Conservation (phyloP, 371 early-diverging fungal genomes). For the Syncephalastrum sp. region DNA sequence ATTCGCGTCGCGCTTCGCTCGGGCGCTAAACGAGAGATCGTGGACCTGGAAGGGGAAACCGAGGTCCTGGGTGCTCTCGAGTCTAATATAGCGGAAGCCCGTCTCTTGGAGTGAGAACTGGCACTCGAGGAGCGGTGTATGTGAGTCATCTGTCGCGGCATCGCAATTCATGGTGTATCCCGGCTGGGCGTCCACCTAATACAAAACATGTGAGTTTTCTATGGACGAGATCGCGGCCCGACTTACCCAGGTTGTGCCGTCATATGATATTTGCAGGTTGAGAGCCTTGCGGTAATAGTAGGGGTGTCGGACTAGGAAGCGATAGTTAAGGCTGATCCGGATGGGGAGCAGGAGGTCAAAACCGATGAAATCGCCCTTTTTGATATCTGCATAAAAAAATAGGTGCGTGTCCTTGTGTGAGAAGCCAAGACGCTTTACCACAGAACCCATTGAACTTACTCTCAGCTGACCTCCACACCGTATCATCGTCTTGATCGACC, state of each 20-base stretch:
- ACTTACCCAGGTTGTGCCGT: slow-evolving; percentile 47
- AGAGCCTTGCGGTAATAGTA: slow-evolving; percentile 28
- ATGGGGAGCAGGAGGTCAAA: slow-evolving; percentile 59
- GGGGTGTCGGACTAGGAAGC: slow-evolving; percentile 41
- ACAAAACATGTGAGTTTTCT: background rate
- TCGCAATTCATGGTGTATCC: slow-evolving; percentile 12
- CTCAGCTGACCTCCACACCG: slow-evolving; percentile 37
- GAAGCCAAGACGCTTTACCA: slow-evolving; percentile 13
- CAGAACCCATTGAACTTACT: slow-evolving; percentile 23
- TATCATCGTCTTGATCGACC: slow-evolving; percentile 48
- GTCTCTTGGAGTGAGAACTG: slow-evolving; percentile 38
- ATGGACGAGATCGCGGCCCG: background rate
- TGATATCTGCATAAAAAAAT: slow-evolving; percentile 27
- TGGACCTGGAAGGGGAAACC: slow-evolving; percentile 37
- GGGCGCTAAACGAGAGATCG: slow-evolving; percentile 47
- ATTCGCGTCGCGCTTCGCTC: slow-evolving; percentile 33
- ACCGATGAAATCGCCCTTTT: slow-evolving; percentile 61
- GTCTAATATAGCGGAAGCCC: slow-evolving; percentile 48
- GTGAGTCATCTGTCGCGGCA: background rate
- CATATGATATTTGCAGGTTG: slow-evolving; percentile 40
- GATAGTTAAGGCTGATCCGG: slow-evolving; percentile 44
- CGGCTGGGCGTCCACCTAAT: slow-evolving; percentile 27
- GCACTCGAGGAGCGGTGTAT: slow-evolving; percentile 30
- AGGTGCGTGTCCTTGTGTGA: background rate
- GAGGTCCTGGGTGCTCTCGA: slow-evolving; percentile 35